Evolutionary conservation across 768 basidiomycete species (phyloP), one percentile per base, ranked within the genome.

Genomic region (Coprinopsis sp.): DNA sequence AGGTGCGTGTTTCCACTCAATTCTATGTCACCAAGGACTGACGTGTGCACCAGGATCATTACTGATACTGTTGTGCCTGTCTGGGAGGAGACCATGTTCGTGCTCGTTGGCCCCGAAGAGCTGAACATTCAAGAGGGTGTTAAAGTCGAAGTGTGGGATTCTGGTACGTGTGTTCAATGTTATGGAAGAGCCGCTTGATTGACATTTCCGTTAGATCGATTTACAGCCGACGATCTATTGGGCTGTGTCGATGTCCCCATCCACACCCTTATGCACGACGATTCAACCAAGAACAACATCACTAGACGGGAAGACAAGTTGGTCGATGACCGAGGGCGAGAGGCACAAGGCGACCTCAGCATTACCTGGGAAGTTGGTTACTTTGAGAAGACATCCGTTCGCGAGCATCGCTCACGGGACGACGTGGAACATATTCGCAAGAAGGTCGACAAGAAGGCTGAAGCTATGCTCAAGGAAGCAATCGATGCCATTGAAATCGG

Each of bases 71-170:
- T 74, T 14, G 73, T 79, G 43, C 85, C 84, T 3, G 72, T 81
- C 1, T 88, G 77, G 69, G 84, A 86, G 55, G 86, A 90, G 66
- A 82, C 79, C 0, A 73, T 77, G 0, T 72, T 78, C 3, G 54
- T 89, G 0, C 62, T 87, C 1, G 71, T 89, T 8, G 78, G 79
- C 5, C 71, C 76, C 31, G 74, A 83, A 36, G 84, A 86, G 48
- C 64, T 87, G 39, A 78, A 86, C 54, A 74, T 81, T 0, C 73
- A 81, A 47, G 88, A 91, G 62, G 69, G 69, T 44, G 62, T 87
- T 16, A 71, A 72, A 18, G 61, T 82, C 18, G 84, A 85, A 68
- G 63, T 87, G 2, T 87, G 84, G 84, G 87, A 89, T 56, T 82
- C 79, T 7, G 84, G 86, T 70, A 33, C 23, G 64, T 47, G 21